These are phyloP conservation scores for Brasilioporus rufonigricans DNA, from an alignment of 768 basidiomycete species.

Conservation along the genomic window DNA sequence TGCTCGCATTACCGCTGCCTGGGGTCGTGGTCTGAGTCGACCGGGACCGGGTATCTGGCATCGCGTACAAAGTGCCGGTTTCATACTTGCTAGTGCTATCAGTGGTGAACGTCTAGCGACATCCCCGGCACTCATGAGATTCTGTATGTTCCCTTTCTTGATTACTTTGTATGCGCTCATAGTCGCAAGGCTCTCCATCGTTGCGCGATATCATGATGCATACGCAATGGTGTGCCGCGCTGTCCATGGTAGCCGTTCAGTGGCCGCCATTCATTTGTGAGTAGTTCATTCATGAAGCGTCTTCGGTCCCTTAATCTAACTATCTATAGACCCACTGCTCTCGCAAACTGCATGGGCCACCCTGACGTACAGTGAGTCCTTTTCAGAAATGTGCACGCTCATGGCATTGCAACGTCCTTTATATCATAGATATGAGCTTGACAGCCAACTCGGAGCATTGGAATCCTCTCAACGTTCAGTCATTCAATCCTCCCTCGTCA, in stretches of 20 bases:
- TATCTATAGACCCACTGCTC: constrained; percentile 75
- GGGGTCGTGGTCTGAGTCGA: constrained; percentile 65
- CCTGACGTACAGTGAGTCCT: constrained; percentile 61
- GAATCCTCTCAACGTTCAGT: constrained; percentile 58
- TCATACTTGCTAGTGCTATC: constrained; percentile 88
- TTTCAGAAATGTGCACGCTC: constrained; percentile 8
- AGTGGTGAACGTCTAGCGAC: constrained; percentile 87
- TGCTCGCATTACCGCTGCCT: constrained; percentile 81
- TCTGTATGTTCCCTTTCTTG: constrained; percentile 54
- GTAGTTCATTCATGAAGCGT: constrained; percentile 27
- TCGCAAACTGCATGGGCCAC: constrained; percentile 89
- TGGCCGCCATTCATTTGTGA: constrained; percentile 92
- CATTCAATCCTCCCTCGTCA: constrained; percentile 62
- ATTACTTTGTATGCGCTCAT: constrained; percentile 14
- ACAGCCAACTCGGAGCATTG: constrained; percentile 56
- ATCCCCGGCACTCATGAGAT: constrained; percentile 84
- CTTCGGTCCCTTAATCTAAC: constrained; percentile 14
- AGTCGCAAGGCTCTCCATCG: constrained; percentile 75
- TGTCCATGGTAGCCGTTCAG: constrained; percentile 91
- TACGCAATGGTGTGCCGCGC: constrained; percentile 86
- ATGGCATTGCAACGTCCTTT: constrained; percentile 8
- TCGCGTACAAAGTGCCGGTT: constrained; percentile 78
- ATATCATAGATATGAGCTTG: constrained; percentile 66
- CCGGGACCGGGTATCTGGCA: constrained; percentile 63
- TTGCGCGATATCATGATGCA: constrained; percentile 90